Conservation (phyloP, 208 protist genomes). For the Crithidia fasciculata region DNA sequence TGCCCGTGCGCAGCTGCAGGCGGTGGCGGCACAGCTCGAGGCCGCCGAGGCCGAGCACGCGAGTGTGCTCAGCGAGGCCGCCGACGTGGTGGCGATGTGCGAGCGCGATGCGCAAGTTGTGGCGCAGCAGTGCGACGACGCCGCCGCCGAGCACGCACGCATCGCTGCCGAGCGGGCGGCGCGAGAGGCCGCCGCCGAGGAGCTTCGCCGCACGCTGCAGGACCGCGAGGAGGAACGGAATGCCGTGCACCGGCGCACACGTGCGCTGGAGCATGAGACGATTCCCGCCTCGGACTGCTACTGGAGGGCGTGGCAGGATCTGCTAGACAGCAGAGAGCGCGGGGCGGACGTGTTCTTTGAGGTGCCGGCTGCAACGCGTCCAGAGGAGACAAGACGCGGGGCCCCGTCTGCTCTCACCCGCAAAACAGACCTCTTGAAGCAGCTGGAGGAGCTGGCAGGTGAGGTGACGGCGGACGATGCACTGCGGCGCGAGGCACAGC, state of each 20-base stretch:
- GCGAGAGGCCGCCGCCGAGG: not conserved
- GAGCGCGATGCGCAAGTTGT: not conserved
- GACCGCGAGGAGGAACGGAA: not conserved
- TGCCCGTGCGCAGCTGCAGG: slow-evolving; percentile 7
- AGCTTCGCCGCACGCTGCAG: not conserved
- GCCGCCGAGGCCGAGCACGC: slow-evolving; percentile 3
- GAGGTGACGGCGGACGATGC: slow-evolving; percentile 32
- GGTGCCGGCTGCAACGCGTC: not conserved
- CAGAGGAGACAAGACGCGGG: not conserved
- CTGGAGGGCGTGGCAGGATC: slow-evolving; percentile 20
- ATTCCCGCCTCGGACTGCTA: slow-evolving; percentile 23
- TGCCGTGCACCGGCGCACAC: slow-evolving; percentile 9
- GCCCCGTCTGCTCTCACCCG: slow-evolving; percentile 1
- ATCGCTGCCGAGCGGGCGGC: slow-evolving; percentile 1
- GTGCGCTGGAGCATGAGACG: slow-evolving; percentile 19
- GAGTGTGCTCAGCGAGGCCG: slow-evolving; percentile 5
- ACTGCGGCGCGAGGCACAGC: slow-evolving; percentile 12
- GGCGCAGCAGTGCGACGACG: not conserved
- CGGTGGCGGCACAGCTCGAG: slow-evolving; percentile 8
- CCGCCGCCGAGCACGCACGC: not conserved
- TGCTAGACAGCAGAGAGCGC: slow-evolving; percentile 7
- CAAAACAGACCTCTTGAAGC: slow-evolving; percentile 23
- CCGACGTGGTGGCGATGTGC: not conserved
- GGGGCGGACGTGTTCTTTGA: slow-evolving; percentile 19
- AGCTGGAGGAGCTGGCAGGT: slow-evolving; percentile 30